Evolutionary conservation across 2,329 filamentous ascomycete species (phyloP), one percentile per base, ranked within the genome.

Genomic region (Phialophora chinensis): DNA sequence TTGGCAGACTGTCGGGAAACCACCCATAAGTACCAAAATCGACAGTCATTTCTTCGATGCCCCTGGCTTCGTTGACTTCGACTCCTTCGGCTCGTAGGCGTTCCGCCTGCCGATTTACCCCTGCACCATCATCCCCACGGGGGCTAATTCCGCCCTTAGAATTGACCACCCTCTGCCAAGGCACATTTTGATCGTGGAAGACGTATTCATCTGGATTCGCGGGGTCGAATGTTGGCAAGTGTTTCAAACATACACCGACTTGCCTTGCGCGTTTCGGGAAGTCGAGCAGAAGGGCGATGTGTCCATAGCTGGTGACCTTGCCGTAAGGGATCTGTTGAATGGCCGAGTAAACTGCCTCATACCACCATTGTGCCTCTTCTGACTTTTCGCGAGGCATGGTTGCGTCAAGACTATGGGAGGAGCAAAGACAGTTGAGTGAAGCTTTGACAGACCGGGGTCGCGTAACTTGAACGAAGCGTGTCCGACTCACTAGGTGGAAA

Each of bases 161-260:
- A 77, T 94, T 97, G 76, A 98, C 90, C 66, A 98, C 91, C 65
- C 95, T 84, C 81, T 98, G 94, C 94, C 94, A 98, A 0, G 94
- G 94, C 3, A 98, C 94, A 71, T 90, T 97, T 27, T 82, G 83
- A 66, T 85, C 83, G 77, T 97, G 90, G 80, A 90, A 96, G 65
- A 80, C 77, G 61, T 79, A 77, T 53, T 79, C 78, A 42, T 77
- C 79, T 68, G 82, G 78, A 57, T 78, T 74, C 10, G 80, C 77
- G 0, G 81, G 73, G 65, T 86, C 83, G 6, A 80, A 75, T 12
- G 73, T 68, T 1, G 93, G 87, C 12, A 98, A 87, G 76, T 97
- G 90, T 77, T 97, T 97, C 29, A 98, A 86, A 77, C 91, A 96
- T 55, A 95, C 84, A 61, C 94, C 94, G 6, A 98, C 93, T 79